phyloP scores from a whole-genome alignment of 176 grass and related monocot species.

The Dendrocalamus sinicus region DNA sequence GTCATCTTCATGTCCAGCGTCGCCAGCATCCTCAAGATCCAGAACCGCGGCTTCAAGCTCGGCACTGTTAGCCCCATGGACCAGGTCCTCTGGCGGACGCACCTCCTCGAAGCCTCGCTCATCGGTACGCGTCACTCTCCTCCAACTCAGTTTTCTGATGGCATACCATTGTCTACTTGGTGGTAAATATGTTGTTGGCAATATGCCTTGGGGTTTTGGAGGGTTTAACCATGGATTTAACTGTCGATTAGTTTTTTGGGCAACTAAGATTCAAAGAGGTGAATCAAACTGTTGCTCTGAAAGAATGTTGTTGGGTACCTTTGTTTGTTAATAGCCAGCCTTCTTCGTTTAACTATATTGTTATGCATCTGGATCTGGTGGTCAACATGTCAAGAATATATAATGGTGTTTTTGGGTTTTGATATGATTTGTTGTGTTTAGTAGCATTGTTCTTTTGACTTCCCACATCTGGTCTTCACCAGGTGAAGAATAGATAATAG shows the following conservation, averaged over 20 bases:
- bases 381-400: neutral
- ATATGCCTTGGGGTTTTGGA: neutral
- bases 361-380: neutral
- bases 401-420: neutral
- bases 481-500: neutral
- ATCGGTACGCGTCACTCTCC: slow-evolving; percentile 51
- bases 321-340: neutral
- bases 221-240: neutral
- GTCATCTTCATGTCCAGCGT: slow-evolving; percentile 80
- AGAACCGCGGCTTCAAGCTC: slow-evolving; percentile 74
- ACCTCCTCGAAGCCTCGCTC: slow-evolving; percentile 92
- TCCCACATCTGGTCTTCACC: neutral
- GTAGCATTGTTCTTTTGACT: neutral
- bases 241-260: neutral
- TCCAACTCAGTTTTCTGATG: neutral
- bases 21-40: slow-evolving; percentile 83
- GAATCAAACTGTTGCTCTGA: neutral
- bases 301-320: neutral
- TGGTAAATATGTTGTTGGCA: neutral
- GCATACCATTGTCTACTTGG: neutral
- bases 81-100: slow-evolving; percentile 94
- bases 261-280: neutral
- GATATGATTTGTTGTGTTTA: neutral
- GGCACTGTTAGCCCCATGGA: slow-evolving; percentile 91
- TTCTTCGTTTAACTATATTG: neutral